These are phyloP conservation scores for Cordyceps fumosorosea DNA, from an alignment of 2,329 filamentous ascomycete species.

Conservation along the genomic window DNA sequence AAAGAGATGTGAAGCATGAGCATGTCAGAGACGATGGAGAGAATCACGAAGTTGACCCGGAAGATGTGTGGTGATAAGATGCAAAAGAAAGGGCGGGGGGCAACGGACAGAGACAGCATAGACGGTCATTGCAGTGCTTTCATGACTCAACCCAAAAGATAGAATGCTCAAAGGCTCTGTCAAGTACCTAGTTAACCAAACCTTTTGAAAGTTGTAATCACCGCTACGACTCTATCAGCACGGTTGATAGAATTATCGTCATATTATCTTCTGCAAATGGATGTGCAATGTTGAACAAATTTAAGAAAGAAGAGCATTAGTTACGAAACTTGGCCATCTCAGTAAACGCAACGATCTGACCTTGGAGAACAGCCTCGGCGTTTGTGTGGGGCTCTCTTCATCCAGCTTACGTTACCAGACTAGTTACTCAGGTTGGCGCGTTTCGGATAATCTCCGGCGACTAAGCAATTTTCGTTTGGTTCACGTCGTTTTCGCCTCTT, in stretches of 20 bases:
- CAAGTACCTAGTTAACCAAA: no score
- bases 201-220: no score
- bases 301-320: neutral
- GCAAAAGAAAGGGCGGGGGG: neutral
- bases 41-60: conserved; percentile 67
- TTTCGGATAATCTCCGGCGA: conserved; percentile 3
- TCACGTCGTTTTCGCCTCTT: conserved; percentile 8
- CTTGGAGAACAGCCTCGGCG: no score
- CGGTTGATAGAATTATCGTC: no score
- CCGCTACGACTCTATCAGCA: no score
- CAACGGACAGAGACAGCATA: neutral
- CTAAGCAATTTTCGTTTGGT: neutral
- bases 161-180: no score
- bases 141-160: no score
- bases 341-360: no score
- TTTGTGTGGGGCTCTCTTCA: neutral
- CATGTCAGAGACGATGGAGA: conserved; percentile 79
- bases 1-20: conserved; percentile 66
- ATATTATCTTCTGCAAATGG: no score
- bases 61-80: conserved; percentile 70
- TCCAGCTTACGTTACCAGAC: neutral
- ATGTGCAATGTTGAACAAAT: no score
- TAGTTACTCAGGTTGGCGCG: neutral
- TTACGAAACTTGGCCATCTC: no score
- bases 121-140: neutral